These are phyloP conservation scores for Chenopodium berlandieri DNA, from an alignment of 148 eudicot genomes.

Conservation along the genomic window DNA sequence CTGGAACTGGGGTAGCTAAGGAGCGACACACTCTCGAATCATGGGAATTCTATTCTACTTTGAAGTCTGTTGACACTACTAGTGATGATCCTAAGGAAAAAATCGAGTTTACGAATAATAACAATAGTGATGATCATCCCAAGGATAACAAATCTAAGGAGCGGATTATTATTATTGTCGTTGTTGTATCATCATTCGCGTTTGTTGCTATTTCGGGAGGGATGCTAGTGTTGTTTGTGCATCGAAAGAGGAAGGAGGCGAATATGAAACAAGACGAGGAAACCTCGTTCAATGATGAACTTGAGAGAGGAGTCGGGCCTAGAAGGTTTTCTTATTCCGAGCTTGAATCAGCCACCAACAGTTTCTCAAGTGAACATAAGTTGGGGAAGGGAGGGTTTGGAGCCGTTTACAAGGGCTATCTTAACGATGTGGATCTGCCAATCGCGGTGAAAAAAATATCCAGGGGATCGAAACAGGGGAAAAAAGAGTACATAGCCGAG, in stretches of 20 bases:
- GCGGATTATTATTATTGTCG: background rate
- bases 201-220: background rate
- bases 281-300: background rate
- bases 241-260: background rate
- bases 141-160: no score
- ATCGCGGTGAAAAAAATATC: conserved; percentile 39
- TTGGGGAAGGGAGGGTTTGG: conserved; percentile 41
- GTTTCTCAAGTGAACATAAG: conserved; percentile 32
- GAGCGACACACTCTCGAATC: conserved; percentile 32
- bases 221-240: background rate
- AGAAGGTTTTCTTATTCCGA: conserved; percentile 27
- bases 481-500: conserved; percentile 36
- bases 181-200: background rate
- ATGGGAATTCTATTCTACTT: conserved; percentile 35
- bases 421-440: conserved; percentile 5
- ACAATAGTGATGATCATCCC: no score
- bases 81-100: background rate
- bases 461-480: conserved; percentile 40
- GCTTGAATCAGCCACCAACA: conserved; percentile 15
- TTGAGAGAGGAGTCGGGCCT: conserved; percentile 25
- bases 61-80: conserved; percentile 4
- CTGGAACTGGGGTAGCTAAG: conserved; percentile 29
- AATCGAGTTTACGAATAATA: no score
- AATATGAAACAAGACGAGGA: background rate
- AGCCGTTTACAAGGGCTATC: conserved; percentile 26